A percentile compares a stretch with the other conserved stretches of the same genome.
phyloP scores from a whole-genome alignment of 2,329 filamentous ascomycete species.

The Exophiala sp. region DNA sequence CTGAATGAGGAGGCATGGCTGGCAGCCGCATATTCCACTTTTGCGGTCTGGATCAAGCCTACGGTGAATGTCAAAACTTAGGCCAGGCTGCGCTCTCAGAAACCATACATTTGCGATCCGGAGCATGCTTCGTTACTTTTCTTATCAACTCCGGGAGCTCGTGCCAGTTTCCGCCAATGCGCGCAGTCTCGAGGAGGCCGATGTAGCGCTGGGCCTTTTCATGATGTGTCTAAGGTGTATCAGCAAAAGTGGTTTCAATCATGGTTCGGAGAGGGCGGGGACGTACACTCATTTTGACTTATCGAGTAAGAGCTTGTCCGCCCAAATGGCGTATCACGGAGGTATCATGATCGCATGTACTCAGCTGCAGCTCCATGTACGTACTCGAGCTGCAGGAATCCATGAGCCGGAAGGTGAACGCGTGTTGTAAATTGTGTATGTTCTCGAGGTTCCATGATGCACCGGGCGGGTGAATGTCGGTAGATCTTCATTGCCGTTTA shows the following conservation, averaged over 20 bases:
- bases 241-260: constrained; percentile 1
- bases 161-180: constrained; percentile 84
- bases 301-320: background rate
- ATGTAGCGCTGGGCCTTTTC: constrained; percentile 82
- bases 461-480: constrained; percentile 1
- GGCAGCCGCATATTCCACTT: constrained; percentile 64
- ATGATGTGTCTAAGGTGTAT: constrained; percentile 43
- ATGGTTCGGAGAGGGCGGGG: background rate
- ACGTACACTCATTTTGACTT: constrained; percentile 29
- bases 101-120: constrained; percentile 71
- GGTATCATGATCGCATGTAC: constrained; percentile 1
- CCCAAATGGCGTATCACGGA: background rate
- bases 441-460: background rate
- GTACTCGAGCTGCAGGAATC: background rate
- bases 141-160: constrained; percentile 82
- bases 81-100: constrained; percentile 10
- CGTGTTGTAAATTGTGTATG: background rate
- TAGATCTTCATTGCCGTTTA: background rate
- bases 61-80: constrained; percentile 7
- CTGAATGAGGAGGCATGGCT: constrained; percentile 44
- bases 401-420: background rate
- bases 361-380: constrained; percentile 9
- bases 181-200: constrained; percentile 74
- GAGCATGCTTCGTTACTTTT: constrained; percentile 92
- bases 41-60: constrained; percentile 69